phyloP scores from a whole-genome alignment of 179 eudicot genomes.

The Beta lomatogona region DNA sequence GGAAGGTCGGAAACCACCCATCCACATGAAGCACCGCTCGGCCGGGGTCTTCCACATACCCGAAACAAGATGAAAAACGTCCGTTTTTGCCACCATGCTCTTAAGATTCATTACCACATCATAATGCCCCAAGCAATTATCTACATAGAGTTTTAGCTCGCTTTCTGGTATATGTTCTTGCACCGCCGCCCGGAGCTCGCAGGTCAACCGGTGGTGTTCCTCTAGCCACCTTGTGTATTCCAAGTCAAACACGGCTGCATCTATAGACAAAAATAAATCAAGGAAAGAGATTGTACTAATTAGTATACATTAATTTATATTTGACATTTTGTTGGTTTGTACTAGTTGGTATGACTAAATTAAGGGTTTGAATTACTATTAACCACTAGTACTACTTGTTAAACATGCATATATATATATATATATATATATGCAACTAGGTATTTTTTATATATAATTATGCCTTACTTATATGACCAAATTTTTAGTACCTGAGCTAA shows the following conservation, averaged over 20 bases:
- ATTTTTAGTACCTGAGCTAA: conserved; percentile 61
- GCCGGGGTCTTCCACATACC: conserved; percentile 97
- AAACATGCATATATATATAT: conserved; percentile 1
- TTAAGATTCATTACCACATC: conserved; percentile 76
- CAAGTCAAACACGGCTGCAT: conserved; percentile 82
- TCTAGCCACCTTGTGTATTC: conserved; percentile 95
- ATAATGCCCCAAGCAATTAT: conserved; percentile 73
- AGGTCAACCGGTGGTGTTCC: conserved; percentile 73
- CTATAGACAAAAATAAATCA: conserved; percentile 20
- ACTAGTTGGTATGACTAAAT: conserved; percentile 18
- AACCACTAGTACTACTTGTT: neutral
- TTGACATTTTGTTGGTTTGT: conserved; percentile 12
- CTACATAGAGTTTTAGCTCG: conserved; percentile 74
- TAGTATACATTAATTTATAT: neutral
- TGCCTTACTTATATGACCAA: conserved; percentile 18
- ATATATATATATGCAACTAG: conserved; percentile 13
- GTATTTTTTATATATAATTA: neutral
- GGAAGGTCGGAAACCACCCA: conserved; percentile 93
- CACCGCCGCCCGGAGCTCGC: conserved; percentile 81
- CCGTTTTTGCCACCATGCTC: conserved; percentile 66
- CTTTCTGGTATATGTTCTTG: conserved; percentile 85
- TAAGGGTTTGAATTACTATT: conserved; percentile 3
- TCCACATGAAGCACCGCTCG: conserved; percentile 97
- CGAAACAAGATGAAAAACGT: conserved; percentile 80
- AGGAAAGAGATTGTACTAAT: neutral